These are phyloP conservation scores for Actinomucor elegans DNA, from an alignment of 371 early-diverging fungal genomes.

Conservation along the genomic window DNA sequence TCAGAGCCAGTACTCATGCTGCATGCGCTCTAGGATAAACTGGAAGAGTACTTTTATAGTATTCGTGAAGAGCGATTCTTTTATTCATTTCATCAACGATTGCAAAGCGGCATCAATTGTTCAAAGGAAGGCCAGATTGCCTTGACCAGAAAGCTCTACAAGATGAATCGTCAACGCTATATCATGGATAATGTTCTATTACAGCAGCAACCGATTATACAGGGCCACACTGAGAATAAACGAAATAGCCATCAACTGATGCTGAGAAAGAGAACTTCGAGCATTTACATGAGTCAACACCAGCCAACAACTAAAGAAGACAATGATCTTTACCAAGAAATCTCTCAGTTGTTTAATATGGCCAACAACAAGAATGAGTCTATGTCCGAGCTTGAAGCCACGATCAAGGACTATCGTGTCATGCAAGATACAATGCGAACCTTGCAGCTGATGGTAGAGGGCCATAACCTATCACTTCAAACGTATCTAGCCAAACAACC, in stretches of 20 bases:
- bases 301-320: neutral
- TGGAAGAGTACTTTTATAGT: conserved; percentile 22
- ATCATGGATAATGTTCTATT: conserved; percentile 10
- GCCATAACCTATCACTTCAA: conserved; percentile 56
- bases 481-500: conserved; percentile 53
- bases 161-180: conserved; percentile 36
- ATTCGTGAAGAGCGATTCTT: conserved; percentile 56
- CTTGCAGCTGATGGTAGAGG: conserved; percentile 57
- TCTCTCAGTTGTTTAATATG: conserved; percentile 32
- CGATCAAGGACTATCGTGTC: conserved; percentile 35
- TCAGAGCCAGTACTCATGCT: conserved; percentile 9
- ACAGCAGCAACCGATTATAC: neutral
- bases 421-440: conserved; percentile 54
- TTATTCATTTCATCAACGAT: conserved; percentile 51
- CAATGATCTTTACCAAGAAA: conserved; percentile 2
- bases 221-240: neutral
- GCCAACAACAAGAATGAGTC: conserved; percentile 21
- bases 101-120: conserved; percentile 38
- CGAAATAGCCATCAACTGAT: neutral
- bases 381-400: conserved; percentile 23
- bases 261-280: neutral
- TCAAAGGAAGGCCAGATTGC: conserved; percentile 43
- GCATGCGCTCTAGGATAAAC: neutral
- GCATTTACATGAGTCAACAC: neutral
- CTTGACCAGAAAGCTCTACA: conserved; percentile 27